Base-by-base conservation (phyloP, 805 yeast species). In the Metschnikowia cerradonensis region DNA sequence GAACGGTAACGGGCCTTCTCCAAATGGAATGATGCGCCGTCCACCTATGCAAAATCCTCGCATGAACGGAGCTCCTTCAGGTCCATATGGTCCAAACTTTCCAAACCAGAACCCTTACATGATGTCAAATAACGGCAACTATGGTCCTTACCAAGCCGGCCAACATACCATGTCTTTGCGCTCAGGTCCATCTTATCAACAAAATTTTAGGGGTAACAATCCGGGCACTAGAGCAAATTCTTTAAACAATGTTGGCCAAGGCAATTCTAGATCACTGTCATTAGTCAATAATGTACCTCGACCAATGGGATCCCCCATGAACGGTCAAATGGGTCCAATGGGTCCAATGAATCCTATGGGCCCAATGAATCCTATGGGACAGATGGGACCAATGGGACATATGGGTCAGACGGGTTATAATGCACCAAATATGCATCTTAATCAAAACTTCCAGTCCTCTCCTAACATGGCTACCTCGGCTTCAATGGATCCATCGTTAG, bases 161-260 rank as follows among this genome's bases (percentile, higher is more conserved):
- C 47, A 45, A 4, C 58, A 54, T 22, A 46, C 56, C 5, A 53
- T 55, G 58, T 49, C 56, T 7, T 46, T 51, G 38, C 48, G 57
- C 4, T 44, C 56, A 10, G 56, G 50, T 2, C 43, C 23, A 14
- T 45, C 45, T 22, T 34, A 26, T 8, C 52, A 46, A 13, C 52
- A 47, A 19, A 17, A 32, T 10, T 38, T 13, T 22, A 19, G 57
- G 14, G 52, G 50, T 19, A 48, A 41, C 10, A 38, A 42, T 2
- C 50, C 48, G 14, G 59, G 55, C 3, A 37, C 51, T 1, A 26
- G 59, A n/a, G 48, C 57, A 3, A 55, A 57, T 30, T 57, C 60
- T 10, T 48, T 57, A 22, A 55, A 47, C 33, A 50, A 37, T n/a
- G 47, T 40, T 13, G 45, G 30, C 14, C 40, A 17, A 11, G 43